Base-by-base conservation (phyloP, 441 rosid species). In the Aleurites moluccanus region DNA sequence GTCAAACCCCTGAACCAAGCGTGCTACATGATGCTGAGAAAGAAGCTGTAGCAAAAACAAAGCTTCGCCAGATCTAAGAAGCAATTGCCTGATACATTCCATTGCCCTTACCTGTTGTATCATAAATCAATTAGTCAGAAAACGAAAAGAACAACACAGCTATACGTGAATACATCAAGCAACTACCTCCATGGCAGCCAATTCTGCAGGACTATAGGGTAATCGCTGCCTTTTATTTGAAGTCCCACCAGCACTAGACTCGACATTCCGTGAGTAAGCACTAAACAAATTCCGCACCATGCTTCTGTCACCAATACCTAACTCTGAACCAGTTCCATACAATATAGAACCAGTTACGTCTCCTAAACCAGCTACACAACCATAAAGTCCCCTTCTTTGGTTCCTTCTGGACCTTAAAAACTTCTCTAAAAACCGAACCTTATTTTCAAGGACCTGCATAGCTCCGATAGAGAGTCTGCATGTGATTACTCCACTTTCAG, bases 41-140 rank as follows among this genome's bases (percentile, higher is more conserved):
- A 92, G 90, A 81, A 96, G 94, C 81, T 90, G 97, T 75, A 93
- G 89, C 83, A 96, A 82, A 89, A 90, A 96, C 67, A 93, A 84
- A 60, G 99, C 98, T 86, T 96, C 99, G 67, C 96, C 93, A 75
- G 97, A 96, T 89, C 99, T 85, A 83, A 90, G 94, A 86, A 96
- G 94, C 88, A 93, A 81, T 79, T 96, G 99, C 73, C 99, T 86
- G 73, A 96, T 86, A 75, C 98, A 93, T 79, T 96, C 99, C 99
- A 90, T 93, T 16, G 98, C 94, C 83, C 97, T 88, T 74, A 93
- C 97, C 99, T 96, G 90, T 66, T 78, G 78, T 55, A 77, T 8
- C 49, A 65, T 11, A 73, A 14, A 64, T 13, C 18, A 40, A 23
- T 67, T 69, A 70, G 75, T 69, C 63, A 57, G 20, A 42, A 75